Evolutionary conservation across 192 early-diverging fungal genomes (phyloP), one percentile per base, ranked within the genome.

Genomic region (Gryganskiella cystojenkinii): DNA sequence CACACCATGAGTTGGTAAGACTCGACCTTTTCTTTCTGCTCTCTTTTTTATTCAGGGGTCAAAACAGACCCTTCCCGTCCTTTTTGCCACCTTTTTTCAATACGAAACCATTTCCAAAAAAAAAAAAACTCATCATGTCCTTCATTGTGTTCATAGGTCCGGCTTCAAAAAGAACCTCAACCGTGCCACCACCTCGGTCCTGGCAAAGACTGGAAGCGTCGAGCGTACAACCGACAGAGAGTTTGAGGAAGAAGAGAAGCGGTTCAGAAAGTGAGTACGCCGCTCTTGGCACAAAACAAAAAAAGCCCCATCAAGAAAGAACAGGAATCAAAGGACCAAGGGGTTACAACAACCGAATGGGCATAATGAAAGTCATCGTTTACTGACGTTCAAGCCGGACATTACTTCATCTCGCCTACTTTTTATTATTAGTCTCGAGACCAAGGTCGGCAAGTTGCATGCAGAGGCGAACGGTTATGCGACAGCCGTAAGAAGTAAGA

Each of bases 401-500:
- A 5, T 44, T 44, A 11, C 43, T 44, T 44, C 17, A 33, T 34
- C 45, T 46, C 51, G 50, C 30, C 52, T 27, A 75, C 33, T 44
- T 59, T 55, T 55, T n/a, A 4, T 37, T 19, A 35, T 55, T 27
- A 95, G 92, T 47, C 87, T 95, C 34, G 95, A 98, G 82, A 73
- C 76, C 33, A 95, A 95, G 43, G 83, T 90, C 1, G 90, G 94
- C 65, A 89, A 86, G 43, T 80, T 96, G 4, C 85, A 94, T 61
- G 90, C 92, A 59, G 95, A 98, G 71, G 87, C 96, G 17, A 97
- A 97, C 73, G 92, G 92, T 42, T 97, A 97, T 76, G 84, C 95
- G 49, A 90, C 92, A 67, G 88, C 93, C 47, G 84, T 98, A 33
- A 57, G 91, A 70, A 86, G 91, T 90, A 71, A 42, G 60, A 49